A percentile compares a stretch with the other conserved stretches of the same genome.
Conservation (phyloP, 2,329 filamentous ascomycete genomes). For the Pseudogymnoascus sp. region DNA sequence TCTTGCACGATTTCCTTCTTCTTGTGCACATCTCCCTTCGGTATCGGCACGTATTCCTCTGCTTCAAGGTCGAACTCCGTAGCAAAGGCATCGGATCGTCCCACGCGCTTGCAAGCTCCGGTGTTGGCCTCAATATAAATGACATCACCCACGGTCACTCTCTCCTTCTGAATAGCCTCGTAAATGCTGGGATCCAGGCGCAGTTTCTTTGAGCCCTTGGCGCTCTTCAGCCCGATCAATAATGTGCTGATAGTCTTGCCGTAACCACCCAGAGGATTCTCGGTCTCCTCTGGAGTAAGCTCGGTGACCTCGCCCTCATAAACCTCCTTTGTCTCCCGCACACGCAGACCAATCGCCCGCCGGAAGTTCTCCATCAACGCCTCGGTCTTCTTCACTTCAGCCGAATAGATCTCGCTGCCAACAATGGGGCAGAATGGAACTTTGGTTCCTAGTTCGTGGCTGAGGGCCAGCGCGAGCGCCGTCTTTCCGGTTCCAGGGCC, state of each 20-base stretch:
- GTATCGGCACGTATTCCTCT: constrained; percentile 97
- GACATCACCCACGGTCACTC: constrained; percentile 91
- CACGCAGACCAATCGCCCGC: constrained; percentile 89
- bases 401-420: constrained; percentile 94
- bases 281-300: constrained; percentile 92
- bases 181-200: constrained; percentile 96
- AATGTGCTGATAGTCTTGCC: constrained; percentile 96
- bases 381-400: constrained; percentile 99
- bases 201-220: constrained; percentile 95
- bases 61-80: constrained; percentile 98
- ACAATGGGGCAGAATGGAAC: constrained; percentile 98
- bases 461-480: constrained; percentile 87
- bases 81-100: constrained; percentile 90
- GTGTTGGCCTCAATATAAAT: constrained; percentile 99
- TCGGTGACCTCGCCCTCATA: constrained; percentile 99
- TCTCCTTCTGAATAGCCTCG: constrained; percentile 97
- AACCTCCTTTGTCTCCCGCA: constrained; percentile 97
- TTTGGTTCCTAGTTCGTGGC: constrained; percentile 94
- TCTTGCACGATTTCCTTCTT: constrained; percentile 99
- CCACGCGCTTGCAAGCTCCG: constrained; percentile 93
- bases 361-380: constrained; percentile 99
- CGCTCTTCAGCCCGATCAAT: constrained; percentile 88
- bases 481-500: constrained; percentile 97
- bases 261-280: constrained; percentile 94
- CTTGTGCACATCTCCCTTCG: constrained; percentile 98